phyloP scores from a whole-genome alignment of 2,329 filamentous ascomycete genomes.

The Colletotrichum lindemuthianum region DNA sequence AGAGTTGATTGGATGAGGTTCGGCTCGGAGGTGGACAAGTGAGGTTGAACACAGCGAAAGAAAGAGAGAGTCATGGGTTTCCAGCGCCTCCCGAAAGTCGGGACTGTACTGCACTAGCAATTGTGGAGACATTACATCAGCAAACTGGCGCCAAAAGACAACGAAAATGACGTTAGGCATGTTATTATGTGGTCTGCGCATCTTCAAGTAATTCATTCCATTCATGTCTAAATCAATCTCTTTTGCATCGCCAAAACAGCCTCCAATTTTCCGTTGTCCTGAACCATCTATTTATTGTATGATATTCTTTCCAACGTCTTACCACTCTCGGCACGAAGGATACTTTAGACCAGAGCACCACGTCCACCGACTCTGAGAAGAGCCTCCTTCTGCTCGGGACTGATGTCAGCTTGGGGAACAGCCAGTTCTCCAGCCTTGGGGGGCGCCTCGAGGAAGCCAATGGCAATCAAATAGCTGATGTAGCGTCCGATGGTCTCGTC shows the following conservation, averaged over 20 bases:
- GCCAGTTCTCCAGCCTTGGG: conserved; percentile 42
- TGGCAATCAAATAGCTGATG: conserved; percentile 56
- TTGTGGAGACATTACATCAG: no score
- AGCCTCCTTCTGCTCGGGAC: conserved; percentile 29
- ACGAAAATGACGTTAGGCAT: no score
- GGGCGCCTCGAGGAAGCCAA: conserved; percentile 55
- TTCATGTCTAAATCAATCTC: no score
- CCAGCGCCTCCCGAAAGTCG: no score
- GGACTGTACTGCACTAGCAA: no score
- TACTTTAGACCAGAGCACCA: conserved; percentile 17
- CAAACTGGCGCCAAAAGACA: no score
- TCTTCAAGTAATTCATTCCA: no score
- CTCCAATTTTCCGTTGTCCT: no score
- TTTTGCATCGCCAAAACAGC: no score
- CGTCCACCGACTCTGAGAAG: conserved; percentile 19
- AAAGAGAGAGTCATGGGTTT: background rate
- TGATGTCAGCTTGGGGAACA: conserved; percentile 58
- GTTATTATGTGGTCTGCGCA: no score
- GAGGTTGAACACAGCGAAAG: background rate
- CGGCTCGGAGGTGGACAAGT: background rate
- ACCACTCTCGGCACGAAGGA: background rate
- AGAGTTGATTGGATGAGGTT: background rate
- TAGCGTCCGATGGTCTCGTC: conserved; percentile 67
- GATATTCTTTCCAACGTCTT: background rate
- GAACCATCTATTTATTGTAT: background rate